Percentiles rank a stretch among this genome's conserved stretches.
Evolutionary conservation across 306 rosid species (phyloP).

Genomic region (Notholithocarpus densiflorus): DNA sequence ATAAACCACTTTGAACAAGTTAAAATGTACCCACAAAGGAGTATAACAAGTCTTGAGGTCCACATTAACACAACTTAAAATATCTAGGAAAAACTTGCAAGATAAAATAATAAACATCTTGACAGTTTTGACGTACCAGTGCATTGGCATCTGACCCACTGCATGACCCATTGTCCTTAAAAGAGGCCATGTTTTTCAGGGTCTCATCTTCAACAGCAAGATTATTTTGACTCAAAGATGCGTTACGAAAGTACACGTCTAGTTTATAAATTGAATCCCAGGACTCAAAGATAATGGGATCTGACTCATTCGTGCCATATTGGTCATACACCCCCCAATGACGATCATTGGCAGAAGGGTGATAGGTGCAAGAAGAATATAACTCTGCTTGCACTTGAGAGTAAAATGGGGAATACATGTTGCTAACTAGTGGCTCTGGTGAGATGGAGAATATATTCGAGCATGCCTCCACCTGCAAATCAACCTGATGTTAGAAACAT

Average conservation of each 20-base stretch:
- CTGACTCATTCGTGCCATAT: neutral
- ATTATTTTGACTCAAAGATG: conserved; percentile 14
- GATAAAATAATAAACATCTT: too few relatives aligned
- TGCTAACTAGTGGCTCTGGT: conserved; percentile 34
- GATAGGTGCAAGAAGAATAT: conserved; percentile 18
- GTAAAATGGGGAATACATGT: conserved; percentile 49
- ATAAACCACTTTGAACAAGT: too few relatives aligned
- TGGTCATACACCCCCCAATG: neutral
- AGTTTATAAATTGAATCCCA: conserved; percentile 1
- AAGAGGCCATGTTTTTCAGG: too few relatives aligned
- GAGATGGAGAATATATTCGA: conserved; percentile 25
- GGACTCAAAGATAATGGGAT: conserved; percentile 32
- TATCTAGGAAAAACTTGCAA: too few relatives aligned
- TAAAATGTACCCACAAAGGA: too few relatives aligned
- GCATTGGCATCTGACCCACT: too few relatives aligned
- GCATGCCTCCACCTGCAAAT: conserved; percentile 24
- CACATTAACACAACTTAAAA: too few relatives aligned
- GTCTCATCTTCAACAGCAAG: neutral
- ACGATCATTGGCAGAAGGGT: conserved; percentile 21
- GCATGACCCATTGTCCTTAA: too few relatives aligned
- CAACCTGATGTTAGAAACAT: conserved; percentile 23
- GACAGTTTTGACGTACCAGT: too few relatives aligned
- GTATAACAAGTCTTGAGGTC: too few relatives aligned
- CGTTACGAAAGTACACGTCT: conserved; percentile 18
- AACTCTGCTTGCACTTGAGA: conserved; percentile 44